Evolutionary conservation across 495 filamentous ascomycete species (phyloP), one percentile per base, ranked within the genome.

Genomic region (Schizothecium vesticola): DNA sequence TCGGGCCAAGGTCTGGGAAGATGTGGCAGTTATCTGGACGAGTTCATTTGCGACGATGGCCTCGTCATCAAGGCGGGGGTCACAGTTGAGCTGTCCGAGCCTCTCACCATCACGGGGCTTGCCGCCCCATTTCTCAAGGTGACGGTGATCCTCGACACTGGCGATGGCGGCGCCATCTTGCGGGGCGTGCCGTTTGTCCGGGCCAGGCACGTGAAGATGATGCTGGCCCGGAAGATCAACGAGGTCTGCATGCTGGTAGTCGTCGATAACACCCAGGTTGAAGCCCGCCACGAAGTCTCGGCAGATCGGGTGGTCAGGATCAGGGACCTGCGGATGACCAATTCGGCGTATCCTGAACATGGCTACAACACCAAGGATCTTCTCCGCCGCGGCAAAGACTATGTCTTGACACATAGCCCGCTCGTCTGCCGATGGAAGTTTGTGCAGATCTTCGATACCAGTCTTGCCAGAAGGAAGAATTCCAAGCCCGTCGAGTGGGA

Each of bases 251-350:
- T 86, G 67, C 67, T 90, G 0, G 73, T 85, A 0, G 69, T 83
- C 19, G 68, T 87, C 3, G 77, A 83, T 56, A 72, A 74, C 9
- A 78, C 82, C 33, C 67, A 33, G 6, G 1, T 19, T 5, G 13
- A 65, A 1, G 68, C 76, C 0, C 67, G 71, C 12, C 63, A 79
- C 3, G 72, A 81, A 5, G 61, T 87, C 11, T 59, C 78, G 0
- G 33, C 83, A 0, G 59, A 66, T 0, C 67, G 79, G 0, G 71
- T 87, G 1, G 59, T 79, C 1, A 67, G 69, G 16, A 57, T 72
- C 3, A 75, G 88, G 6, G 71, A 79, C 0, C 73, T 89, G 10
- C 72, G 82, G 5, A 63, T 85, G 3, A 90, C 88, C 0, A 88
- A 90, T 64, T 75, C 79, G 1, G 65, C 77, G 0, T 89, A 84